These are phyloP conservation scores for Botrytis cinerea DNA, from an alignment of 2,329 filamentous ascomycete genomes.

Conservation along the genomic window DNA sequence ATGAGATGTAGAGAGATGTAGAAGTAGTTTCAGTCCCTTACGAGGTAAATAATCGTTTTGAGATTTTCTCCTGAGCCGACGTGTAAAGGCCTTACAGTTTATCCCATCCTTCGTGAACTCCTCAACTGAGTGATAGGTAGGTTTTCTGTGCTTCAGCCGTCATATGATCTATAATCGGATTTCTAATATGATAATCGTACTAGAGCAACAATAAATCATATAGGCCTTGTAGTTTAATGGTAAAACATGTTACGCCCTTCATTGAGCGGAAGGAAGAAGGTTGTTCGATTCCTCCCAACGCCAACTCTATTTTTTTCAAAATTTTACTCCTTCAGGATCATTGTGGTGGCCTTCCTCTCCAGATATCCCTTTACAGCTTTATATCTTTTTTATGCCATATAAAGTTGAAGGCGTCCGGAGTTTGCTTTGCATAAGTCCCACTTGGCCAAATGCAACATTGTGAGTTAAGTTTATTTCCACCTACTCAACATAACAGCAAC, in stretches of 20 bases:
- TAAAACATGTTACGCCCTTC: not conserved
- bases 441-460: not conserved
- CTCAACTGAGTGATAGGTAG: not conserved
- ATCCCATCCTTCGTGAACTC: not conserved
- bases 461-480: slow-evolving; percentile 1
- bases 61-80: not conserved
- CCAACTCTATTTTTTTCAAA: no score
- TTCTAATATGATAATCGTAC: not conserved
- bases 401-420: not conserved
- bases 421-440: not conserved
- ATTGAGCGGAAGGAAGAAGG: not conserved
- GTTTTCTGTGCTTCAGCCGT: not conserved
- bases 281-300: not conserved
- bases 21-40: not conserved
- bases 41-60: not conserved
- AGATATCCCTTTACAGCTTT: not conserved
- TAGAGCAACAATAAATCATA: slow-evolving; percentile 1
- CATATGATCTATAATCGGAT: not conserved
- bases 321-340: not conserved
- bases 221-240: not conserved
- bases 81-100: not conserved
- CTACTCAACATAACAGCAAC: not conserved
- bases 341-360: not conserved
- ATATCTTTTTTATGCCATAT: not conserved
- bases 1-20: not conserved